These are phyloP conservation scores for Alternaria metachromatica DNA, from an alignment of 2,329 filamentous ascomycete genomes.

Conservation along the genomic window DNA sequence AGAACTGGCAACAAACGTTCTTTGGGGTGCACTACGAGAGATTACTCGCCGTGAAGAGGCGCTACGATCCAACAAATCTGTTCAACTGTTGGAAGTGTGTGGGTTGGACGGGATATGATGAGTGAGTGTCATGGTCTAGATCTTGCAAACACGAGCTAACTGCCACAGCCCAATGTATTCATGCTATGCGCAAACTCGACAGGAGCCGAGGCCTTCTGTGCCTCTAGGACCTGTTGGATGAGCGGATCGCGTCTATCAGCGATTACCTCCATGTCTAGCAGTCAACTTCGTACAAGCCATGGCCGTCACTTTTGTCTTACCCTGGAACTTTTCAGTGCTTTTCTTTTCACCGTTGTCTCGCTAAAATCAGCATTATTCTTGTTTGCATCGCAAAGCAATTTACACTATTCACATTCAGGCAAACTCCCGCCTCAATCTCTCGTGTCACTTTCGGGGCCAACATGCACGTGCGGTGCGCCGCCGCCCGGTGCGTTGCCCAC, in stretches of 20 bases:
- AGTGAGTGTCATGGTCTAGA: conserved; percentile 27
- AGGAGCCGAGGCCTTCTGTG: conserved; percentile 27
- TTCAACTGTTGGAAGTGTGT: conserved; percentile 50
- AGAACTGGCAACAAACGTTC: conserved; percentile 45
- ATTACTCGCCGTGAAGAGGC: conserved; percentile 36
- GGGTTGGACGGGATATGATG: conserved; percentile 44
- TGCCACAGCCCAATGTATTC: conserved; percentile 35
- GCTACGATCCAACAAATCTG: conserved; percentile 39
- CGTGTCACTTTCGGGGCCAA: neutral
- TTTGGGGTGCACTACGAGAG: conserved; percentile 42
- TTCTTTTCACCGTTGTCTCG: neutral
- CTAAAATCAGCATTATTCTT: neutral
- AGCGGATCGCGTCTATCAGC: neutral
- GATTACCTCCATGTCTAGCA: neutral
- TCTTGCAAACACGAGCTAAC: conserved; percentile 10
- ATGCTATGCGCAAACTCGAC: conserved; percentile 35
- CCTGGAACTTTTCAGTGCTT: neutral
- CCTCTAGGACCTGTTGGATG: conserved; percentile 26
- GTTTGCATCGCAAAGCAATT: neutral
- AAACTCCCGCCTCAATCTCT: neutral
- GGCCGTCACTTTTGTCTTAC: neutral
- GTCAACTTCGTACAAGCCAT: neutral
- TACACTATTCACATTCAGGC: neutral
- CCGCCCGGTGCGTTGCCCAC: neutral
- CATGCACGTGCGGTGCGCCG: neutral